Conservation (phyloP, 1,284 basidiomycete genomes). For the Heterobasidion occidentale region DNA sequence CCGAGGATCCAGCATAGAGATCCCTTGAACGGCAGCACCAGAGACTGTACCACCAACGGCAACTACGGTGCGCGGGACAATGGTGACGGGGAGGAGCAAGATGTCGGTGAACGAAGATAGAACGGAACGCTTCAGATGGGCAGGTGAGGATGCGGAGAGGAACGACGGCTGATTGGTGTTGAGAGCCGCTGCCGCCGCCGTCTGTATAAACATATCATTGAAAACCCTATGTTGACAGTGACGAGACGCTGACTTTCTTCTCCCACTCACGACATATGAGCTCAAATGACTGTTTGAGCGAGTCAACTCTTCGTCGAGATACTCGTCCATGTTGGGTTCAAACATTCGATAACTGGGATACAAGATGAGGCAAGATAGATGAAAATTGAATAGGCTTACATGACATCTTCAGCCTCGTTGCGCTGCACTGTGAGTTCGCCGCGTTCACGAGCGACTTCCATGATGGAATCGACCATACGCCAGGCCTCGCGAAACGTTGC, state of each 20-base stretch:
- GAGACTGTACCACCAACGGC: slow-evolving; percentile 38
- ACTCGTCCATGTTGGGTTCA: slow-evolving; percentile 93
- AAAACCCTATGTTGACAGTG: slow-evolving; percentile 1
- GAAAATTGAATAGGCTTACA: slow-evolving; percentile 38
- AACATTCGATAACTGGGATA: slow-evolving; percentile 79
- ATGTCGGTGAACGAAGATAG: slow-evolving; percentile 88
- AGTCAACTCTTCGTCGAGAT: slow-evolving; percentile 91
- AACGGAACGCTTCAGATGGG: slow-evolving; percentile 88
- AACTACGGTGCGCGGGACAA: slow-evolving; percentile 85
- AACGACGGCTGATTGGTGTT: slow-evolving; percentile 53
- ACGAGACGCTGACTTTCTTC: slow-evolving; percentile 37
- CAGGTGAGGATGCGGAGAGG: slow-evolving; percentile 81
- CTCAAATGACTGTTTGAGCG: slow-evolving; percentile 69
- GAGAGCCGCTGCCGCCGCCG: slow-evolving; percentile 10
- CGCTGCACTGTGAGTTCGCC: slow-evolving; percentile 17
- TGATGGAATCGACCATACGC: slow-evolving; percentile 76
- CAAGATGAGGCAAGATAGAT: slow-evolving; percentile 1
- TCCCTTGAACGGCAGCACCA: slow-evolving; percentile 75
- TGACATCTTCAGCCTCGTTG: slow-evolving; percentile 68
- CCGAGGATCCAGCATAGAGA: slow-evolving; percentile 82
- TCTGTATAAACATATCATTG: neutral
- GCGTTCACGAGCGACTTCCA: slow-evolving; percentile 36
- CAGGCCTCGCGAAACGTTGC: slow-evolving; percentile 87
- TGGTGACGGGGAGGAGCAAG: slow-evolving; percentile 88
- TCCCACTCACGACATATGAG: slow-evolving; percentile 79